phyloP scores from a whole-genome alignment of 2,329 filamentous ascomycete genomes.

The Colletotrichum caudatum region DNA sequence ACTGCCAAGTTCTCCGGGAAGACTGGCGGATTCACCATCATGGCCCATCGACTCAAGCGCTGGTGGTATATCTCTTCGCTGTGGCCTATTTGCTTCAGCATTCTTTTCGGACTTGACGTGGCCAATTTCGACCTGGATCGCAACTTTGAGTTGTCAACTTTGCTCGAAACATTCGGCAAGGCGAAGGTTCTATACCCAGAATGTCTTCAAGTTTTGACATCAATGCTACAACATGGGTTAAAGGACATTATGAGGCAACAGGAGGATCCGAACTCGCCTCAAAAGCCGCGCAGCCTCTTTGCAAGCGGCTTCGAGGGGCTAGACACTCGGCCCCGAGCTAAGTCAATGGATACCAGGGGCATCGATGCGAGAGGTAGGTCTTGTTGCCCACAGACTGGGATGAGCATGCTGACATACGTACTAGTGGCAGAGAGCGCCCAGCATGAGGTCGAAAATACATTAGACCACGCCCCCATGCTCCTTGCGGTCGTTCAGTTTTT shows the following conservation, averaged over 20 bases:
- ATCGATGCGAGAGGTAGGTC: slow-evolving; percentile 66
- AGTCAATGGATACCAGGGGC: slow-evolving; percentile 75
- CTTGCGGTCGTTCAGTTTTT: slow-evolving; percentile 84
- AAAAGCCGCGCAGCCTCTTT: slow-evolving; percentile 29
- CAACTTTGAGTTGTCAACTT: slow-evolving; percentile 78
- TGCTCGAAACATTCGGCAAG: slow-evolving; percentile 80
- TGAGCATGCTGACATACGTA: slow-evolving; percentile 37
- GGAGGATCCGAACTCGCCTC: slow-evolving; percentile 69
- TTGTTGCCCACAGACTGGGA: no score
- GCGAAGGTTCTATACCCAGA: slow-evolving; percentile 80
- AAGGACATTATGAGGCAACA: slow-evolving; percentile 75
- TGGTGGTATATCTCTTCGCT: slow-evolving; percentile 90
- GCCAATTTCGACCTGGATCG: slow-evolving; percentile 78
- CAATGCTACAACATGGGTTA: slow-evolving; percentile 89
- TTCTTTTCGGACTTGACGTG: slow-evolving; percentile 88
- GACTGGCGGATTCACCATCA: slow-evolving; percentile 87
- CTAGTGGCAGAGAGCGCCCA: slow-evolving; percentile 52
- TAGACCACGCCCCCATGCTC: slow-evolving; percentile 71
- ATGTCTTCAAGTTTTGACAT: slow-evolving; percentile 81
- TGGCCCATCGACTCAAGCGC: slow-evolving; percentile 82
- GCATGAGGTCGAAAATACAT: slow-evolving; percentile 61
- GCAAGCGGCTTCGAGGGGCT: slow-evolving; percentile 44
- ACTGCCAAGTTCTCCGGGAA: slow-evolving; percentile 86
- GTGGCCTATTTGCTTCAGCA: slow-evolving; percentile 90
- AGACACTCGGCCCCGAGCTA: slow-evolving; percentile 59